Evolutionary conservation across 331 rosid species (phyloP).

Genomic region (Stylosanthes scabra): DNA sequence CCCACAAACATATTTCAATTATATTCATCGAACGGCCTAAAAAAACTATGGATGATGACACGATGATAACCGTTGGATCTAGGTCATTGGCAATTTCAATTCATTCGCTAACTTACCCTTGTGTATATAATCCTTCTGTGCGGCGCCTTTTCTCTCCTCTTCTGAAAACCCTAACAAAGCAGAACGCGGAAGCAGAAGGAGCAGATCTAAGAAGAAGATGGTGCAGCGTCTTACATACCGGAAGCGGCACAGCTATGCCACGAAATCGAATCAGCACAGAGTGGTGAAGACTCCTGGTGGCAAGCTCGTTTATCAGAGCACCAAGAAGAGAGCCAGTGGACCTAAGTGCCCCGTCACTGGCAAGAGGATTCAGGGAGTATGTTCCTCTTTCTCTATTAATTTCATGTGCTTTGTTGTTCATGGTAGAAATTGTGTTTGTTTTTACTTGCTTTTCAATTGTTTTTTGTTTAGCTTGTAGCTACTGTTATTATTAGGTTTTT

Average conservation of each 20-base stretch:
- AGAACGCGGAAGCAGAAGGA: not conserved
- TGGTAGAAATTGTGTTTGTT: not conserved
- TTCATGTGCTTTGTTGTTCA: not conserved
- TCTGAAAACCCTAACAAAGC: conserved; percentile 36
- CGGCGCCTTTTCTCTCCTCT: not conserved
- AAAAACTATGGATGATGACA: not conserved
- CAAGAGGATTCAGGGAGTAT: conserved; percentile 87
- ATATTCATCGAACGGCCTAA: conserved; percentile 4
- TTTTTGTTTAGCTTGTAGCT: too few species aligned
- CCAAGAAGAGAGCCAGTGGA: conserved; percentile 88
- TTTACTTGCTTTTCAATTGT: too few species aligned
- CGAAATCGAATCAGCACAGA: conserved; percentile 81
- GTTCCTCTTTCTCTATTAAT: not conserved
- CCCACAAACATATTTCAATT: too few species aligned
- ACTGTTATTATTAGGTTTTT: too few species aligned
- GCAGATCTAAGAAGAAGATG: conserved; percentile 51
- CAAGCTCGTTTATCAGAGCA: conserved; percentile 78
- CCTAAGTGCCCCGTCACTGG: conserved; percentile 93
- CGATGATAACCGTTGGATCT: conserved; percentile 45
- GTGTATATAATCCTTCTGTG: conserved; percentile 6
- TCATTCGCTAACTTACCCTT: not conserved
- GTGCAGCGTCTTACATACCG: conserved; percentile 87
- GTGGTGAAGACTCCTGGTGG: conserved; percentile 85
- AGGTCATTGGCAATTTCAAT: conserved; percentile 29
- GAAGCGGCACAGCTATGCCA: conserved; percentile 79